phyloP scores from a whole-genome alignment of 2,329 filamentous ascomycete genomes.

The Pestalotiopsis sp. region DNA sequence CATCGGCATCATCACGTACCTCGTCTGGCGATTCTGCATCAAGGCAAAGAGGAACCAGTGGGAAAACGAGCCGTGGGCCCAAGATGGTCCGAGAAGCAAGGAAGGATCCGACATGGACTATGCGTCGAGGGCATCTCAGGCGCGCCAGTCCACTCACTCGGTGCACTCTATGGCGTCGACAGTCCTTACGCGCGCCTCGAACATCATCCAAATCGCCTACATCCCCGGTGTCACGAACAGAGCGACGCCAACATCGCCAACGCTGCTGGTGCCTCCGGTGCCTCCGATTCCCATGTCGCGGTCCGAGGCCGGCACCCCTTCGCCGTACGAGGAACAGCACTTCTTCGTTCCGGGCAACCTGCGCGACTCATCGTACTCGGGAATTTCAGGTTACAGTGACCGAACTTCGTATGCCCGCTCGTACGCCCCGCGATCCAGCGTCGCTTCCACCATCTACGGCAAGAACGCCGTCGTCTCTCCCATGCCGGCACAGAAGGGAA shows the following conservation, averaged over 20 bases:
- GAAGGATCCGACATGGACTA: conserved; percentile 30
- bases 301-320: conserved; percentile 59
- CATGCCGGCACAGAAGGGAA: conserved; percentile 78
- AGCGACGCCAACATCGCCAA: conserved; percentile 80
- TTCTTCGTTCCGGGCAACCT: conserved; percentile 93
- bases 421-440: conserved; percentile 68
- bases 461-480: conserved; percentile 84
- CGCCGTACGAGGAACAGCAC: conserved; percentile 74
- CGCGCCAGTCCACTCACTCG: conserved; percentile 80
- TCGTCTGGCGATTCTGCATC: conserved; percentile 87
- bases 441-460: conserved; percentile 92
- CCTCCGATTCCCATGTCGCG: conserved; percentile 81
- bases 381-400: conserved; percentile 66
- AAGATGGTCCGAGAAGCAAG: conserved; percentile 55
- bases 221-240: conserved; percentile 96
- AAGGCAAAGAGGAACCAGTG: conserved; percentile 73
- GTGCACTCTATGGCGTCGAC: conserved; percentile 92
- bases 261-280: conserved; percentile 84
- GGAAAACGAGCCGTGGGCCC: conserved; percentile 59
- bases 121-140: conserved; percentile 52
- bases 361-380: conserved; percentile 88
- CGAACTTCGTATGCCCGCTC: conserved; percentile 64
- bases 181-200: conserved; percentile 92
- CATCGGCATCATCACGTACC: conserved; percentile 73
- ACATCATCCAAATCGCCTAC: conserved; percentile 99